A percentile compares a stretch with the other conserved stretches of the same genome.
Conservation (phyloP, 129 eudicot genomes). For the Escallonia herrerae region DNA sequence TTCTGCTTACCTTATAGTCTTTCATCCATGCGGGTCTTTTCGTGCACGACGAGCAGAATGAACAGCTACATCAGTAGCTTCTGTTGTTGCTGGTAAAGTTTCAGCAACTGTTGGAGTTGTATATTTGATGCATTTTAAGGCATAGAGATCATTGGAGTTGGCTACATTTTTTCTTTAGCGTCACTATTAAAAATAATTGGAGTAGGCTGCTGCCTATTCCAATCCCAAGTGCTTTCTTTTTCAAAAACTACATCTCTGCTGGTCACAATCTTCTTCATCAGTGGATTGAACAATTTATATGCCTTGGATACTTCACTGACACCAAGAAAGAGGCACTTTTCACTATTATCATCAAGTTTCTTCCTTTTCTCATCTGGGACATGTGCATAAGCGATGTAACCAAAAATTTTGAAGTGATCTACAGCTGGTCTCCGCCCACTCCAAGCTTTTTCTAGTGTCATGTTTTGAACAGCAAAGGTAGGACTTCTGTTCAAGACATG, state of each 20-base stretch:
- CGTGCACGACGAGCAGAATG: neutral
- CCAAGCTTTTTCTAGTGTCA: neutral
- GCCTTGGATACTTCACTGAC: neutral
- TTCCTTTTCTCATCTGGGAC: neutral
- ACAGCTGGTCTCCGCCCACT: neutral
- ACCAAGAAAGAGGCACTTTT: slow-evolving; percentile 1
- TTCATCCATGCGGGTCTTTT: neutral
- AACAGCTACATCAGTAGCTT: neutral
- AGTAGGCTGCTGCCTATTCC: neutral
- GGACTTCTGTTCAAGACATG: neutral
- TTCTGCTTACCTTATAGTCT: neutral
- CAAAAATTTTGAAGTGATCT: neutral
- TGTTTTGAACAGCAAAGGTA: neutral
- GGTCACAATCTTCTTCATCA: neutral
- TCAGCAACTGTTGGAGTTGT: neutral
- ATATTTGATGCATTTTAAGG: too few species aligned
- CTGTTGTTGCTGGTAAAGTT: neutral
- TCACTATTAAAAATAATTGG: neutral
- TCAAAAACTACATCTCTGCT: slow-evolving; percentile 4
- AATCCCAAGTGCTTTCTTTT: neutral
- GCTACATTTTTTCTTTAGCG: too few species aligned
- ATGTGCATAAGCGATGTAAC: neutral
- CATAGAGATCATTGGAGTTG: too few species aligned
- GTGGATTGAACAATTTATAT: neutral
- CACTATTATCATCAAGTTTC: neutral